These are phyloP conservation scores for Ceratobasidium sp. DNA, from an alignment of 1,284 basidiomycete species.

Conservation along the genomic window DNA sequence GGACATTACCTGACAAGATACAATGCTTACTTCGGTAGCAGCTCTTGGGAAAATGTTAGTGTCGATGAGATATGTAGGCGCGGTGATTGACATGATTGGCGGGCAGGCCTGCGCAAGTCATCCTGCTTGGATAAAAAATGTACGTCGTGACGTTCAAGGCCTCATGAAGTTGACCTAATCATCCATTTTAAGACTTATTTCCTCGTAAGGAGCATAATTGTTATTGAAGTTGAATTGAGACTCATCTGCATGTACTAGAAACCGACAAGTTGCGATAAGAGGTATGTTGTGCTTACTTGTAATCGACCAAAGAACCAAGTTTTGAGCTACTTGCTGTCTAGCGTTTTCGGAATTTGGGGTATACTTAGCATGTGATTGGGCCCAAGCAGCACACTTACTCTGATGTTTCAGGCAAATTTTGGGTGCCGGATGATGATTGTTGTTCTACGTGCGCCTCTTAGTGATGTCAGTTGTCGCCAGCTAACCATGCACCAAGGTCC, in stretches of 20 bases:
- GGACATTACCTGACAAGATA: too few relatives aligned
- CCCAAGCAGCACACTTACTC: too few relatives aligned
- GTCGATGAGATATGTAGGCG: background rate
- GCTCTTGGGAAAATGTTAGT: too few relatives aligned
- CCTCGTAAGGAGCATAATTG: too few relatives aligned
- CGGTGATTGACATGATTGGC: background rate
- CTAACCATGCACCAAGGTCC: background rate
- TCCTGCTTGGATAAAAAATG: too few relatives aligned
- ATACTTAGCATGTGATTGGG: background rate
- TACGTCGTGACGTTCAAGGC: too few relatives aligned
- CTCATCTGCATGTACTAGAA: background rate
- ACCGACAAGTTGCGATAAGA: constrained; percentile 14
- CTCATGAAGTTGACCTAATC: too few relatives aligned
- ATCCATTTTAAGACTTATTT: too few relatives aligned
- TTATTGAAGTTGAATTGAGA: background rate
- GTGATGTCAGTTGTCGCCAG: background rate
- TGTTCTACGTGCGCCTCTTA: background rate
- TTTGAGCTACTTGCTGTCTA: too few relatives aligned
- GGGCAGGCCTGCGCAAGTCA: too few relatives aligned
- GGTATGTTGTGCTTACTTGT: background rate
- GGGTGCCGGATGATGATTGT: background rate
- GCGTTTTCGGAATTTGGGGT: constrained; percentile 13
- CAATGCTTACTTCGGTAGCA: too few relatives aligned
- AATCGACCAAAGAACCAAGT: background rate
- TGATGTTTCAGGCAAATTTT: background rate